Evolutionary conservation across 2,329 filamentous ascomycete genomes (phyloP), one percentile per base, ranked within the genome.

Genomic region (Plenodomus lindquistii): DNA sequence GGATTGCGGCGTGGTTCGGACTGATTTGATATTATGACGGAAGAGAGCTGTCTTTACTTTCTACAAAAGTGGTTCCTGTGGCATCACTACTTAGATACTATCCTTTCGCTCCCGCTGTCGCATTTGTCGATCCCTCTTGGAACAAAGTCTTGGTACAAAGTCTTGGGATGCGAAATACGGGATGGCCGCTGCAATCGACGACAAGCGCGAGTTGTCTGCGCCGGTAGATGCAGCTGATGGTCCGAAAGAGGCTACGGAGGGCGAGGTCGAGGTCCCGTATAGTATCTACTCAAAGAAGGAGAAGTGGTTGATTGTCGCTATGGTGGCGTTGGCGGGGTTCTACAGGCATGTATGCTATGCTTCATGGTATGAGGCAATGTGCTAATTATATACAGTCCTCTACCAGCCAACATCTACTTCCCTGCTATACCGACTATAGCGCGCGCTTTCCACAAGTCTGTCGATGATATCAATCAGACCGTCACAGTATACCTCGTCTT

Each of bases 401-500:
- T 78, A 10, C 73, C 76, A 18, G 76, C 63, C 19, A 67, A 65
- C 40, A 75, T 75, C 21, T 75, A 74, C 59, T 70, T 70, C 42
- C 72, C 71, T 11, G 67, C 69, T 1, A 59, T 73, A 37, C 62
- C 61, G 17, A 66, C 46, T 59, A 66, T 60, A 62, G 68, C 65
- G 0, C 47, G 53, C 3, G 72, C 74, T 21, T 66, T 79, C 36
- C 46, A 71, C 20, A 72, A 77, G 10, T 73, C 76, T 1, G 64
- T 62, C 13, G 70, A 74, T 6, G 63, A 70, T 40, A 74, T 81
- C 55, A 80, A 81, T 52, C 64, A 81, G 48, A 81, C 79, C 0
- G 67, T 81, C 13, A 81, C 78, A 1, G 75, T 74, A 3, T 81
- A 80, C 49, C 61, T 81, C 13, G 56, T 67, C 37, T 65, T 67